phyloP scores from a whole-genome alignment of 1,284 basidiomycete species.

The Moesziomyces sp. region DNA sequence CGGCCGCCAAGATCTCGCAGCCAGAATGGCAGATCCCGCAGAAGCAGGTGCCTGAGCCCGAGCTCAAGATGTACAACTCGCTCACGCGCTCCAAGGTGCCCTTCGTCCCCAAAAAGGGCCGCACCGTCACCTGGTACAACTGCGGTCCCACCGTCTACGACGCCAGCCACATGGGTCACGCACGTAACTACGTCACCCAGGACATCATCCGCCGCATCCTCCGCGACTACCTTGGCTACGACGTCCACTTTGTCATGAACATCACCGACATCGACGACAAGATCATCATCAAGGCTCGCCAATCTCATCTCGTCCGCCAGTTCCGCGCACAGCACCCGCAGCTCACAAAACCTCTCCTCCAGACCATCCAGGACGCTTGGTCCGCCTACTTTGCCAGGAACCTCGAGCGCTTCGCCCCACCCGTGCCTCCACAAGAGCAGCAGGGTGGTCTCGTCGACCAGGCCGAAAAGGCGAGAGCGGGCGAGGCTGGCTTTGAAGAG shows the following conservation, averaged over 20 bases:
- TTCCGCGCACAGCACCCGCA: slow-evolving; percentile 51
- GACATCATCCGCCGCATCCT: slow-evolving; percentile 93
- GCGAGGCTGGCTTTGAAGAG: slow-evolving; percentile 64
- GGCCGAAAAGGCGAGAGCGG: slow-evolving; percentile 44
- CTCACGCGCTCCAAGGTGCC: slow-evolving; percentile 83
- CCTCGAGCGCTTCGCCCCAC: slow-evolving; percentile 57
- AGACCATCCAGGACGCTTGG: slow-evolving; percentile 57
- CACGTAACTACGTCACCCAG: slow-evolving; percentile 97
- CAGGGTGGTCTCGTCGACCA: slow-evolving; percentile 37
- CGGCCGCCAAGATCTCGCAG: slow-evolving; percentile 30
- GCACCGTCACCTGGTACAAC: slow-evolving; percentile 98
- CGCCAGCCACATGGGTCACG: slow-evolving; percentile 98
- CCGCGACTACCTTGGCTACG: slow-evolving; percentile 95
- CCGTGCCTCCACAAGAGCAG: slow-evolving; percentile 57
- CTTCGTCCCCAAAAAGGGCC: slow-evolving; percentile 82
- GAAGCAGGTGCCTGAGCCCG: slow-evolving; percentile 64
- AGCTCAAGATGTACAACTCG: slow-evolving; percentile 90
- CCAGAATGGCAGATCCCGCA: slow-evolving; percentile 42
- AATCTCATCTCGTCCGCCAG: slow-evolving; percentile 72
- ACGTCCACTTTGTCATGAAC: slow-evolving; percentile 99
- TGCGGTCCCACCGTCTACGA: slow-evolving; percentile 99
- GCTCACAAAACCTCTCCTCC: slow-evolving; percentile 51
- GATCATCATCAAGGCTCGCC: slow-evolving; percentile 72
- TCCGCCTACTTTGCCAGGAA: slow-evolving; percentile 59
- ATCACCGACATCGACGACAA: slow-evolving; percentile 99